A percentile compares a stretch with the other conserved stretches of the same genome.
Evolutionary conservation across 78 protist genomes (phyloP).

Genomic region (Mantamonas sphyraenae): DNA sequence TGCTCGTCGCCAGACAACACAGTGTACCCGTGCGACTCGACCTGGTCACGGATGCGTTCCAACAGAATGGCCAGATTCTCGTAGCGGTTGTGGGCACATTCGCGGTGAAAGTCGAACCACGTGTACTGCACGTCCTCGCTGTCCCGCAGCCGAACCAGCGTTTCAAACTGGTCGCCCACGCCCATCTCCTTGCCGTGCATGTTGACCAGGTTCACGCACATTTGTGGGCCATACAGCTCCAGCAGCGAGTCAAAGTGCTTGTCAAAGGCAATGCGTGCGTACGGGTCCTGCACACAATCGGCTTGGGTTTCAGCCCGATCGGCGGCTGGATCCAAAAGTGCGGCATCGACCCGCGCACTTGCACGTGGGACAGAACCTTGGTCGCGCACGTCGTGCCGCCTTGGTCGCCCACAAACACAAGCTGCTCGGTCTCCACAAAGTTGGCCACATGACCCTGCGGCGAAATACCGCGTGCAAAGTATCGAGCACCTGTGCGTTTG

Average conservation of each 20-base stretch:
- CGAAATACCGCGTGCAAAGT: slow-evolving; percentile 7
- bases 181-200: background rate
- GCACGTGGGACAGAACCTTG: slow-evolving; percentile 17
- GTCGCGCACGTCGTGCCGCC: too few species aligned
- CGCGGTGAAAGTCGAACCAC: background rate
- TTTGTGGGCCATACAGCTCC: background rate
- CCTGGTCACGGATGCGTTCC: too few species aligned
- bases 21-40: too few species aligned
- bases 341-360: slow-evolving; percentile 66
- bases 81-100: background rate
- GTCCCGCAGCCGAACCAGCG: too few species aligned
- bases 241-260: background rate
- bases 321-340: slow-evolving; percentile 70
- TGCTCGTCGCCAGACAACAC: too few species aligned
- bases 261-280: slow-evolving; percentile 2
- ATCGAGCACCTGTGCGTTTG: slow-evolving; percentile 27
- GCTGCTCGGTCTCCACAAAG: slow-evolving; percentile 7
- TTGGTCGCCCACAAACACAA: too few species aligned
- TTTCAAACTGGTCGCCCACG: background rate
- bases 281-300: too few species aligned
- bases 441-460: slow-evolving; percentile 16
- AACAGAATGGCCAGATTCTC: background rate
- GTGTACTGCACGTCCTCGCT: too few species aligned
- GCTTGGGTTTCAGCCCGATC: too few species aligned
- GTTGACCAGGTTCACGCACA: slow-evolving; percentile 8